These are phyloP conservation scores for Leccinum insolens DNA, from an alignment of 1,284 basidiomycete species.

Conservation along the genomic window DNA sequence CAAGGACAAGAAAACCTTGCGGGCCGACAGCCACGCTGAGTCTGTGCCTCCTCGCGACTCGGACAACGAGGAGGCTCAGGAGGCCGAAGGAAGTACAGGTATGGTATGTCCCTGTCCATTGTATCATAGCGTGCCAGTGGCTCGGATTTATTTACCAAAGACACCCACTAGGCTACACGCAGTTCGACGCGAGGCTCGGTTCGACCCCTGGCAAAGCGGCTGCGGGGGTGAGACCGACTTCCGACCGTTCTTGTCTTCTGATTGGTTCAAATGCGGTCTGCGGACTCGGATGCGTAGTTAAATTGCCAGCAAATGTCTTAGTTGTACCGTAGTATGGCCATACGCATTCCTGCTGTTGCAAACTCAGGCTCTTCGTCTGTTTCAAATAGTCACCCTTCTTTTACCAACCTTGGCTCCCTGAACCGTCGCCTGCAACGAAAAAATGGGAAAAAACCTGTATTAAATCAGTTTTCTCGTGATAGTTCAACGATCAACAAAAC, in stretches of 20 bases:
- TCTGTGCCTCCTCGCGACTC: neutral
- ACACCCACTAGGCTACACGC: neutral
- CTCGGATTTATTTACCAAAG: neutral
- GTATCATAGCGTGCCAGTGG: too few relatives aligned
- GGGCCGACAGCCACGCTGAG: neutral
- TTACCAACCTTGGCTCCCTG: neutral
- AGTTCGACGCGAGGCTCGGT: neutral
- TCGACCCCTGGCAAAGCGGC: neutral
- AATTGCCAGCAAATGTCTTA: neutral
- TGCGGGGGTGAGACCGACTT: neutral
- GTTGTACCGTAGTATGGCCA: neutral
- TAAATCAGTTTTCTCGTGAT: neutral
- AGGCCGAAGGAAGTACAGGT: neutral
- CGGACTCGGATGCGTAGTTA: neutral
- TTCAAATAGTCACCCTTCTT: neutral
- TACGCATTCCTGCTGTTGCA: neutral
- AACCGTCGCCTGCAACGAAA: neutral
- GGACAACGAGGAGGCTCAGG: neutral
- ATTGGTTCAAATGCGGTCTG: neutral
- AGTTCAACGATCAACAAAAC: neutral
- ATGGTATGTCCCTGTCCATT: neutral
- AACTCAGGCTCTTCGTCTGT: neutral
- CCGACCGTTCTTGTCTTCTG: neutral
- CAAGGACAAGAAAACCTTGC: neutral
- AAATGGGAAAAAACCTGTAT: neutral